A percentile compares a stretch with the other conserved stretches of the same genome.
Conservation (phyloP, 2,329 filamentous ascomycete genomes). For the Fusarium begoniae region DNA sequence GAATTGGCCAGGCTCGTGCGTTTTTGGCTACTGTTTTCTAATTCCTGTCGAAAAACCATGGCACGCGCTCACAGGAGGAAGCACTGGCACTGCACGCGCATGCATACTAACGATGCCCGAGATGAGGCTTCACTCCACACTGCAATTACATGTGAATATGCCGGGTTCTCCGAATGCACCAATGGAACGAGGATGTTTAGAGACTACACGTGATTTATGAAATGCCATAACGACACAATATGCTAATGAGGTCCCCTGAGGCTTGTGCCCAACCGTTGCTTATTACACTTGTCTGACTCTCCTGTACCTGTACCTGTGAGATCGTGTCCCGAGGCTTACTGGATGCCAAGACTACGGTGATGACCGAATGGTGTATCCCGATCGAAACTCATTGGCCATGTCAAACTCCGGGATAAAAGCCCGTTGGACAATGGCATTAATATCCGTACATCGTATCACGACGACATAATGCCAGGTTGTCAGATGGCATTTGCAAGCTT, state of each 20-base stretch:
- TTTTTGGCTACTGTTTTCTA: neutral
- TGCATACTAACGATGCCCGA: slow-evolving; percentile 16
- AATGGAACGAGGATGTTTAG: slow-evolving; percentile 20
- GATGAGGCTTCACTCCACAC: slow-evolving; percentile 27
- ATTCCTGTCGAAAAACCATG: slow-evolving; percentile 10
- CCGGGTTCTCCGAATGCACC: slow-evolving; percentile 30
- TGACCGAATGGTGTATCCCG: slow-evolving; percentile 21
- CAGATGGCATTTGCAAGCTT: neutral
- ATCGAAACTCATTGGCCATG: slow-evolving; percentile 18
- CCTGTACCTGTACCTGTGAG: slow-evolving; percentile 16
- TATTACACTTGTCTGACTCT: slow-evolving; percentile 18
- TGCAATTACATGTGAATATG: slow-evolving; percentile 49
- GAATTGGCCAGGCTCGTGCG: slow-evolving; percentile 25
- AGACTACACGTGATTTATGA: slow-evolving; percentile 34
- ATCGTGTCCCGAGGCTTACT: slow-evolving; percentile 30
- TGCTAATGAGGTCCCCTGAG: slow-evolving; percentile 7
- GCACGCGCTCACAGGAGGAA: slow-evolving; percentile 22
- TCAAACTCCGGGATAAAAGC: slow-evolving; percentile 6
- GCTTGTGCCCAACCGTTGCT: slow-evolving; percentile 27
- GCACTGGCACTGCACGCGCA: slow-evolving; percentile 8
- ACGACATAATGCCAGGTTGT: neutral
- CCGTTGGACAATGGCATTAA: slow-evolving; percentile 23
- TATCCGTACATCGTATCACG: slow-evolving; percentile 23
- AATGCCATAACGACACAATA: neutral
- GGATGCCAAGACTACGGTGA: slow-evolving; percentile 25